Percentiles rank a stretch among this genome's conserved stretches.
Conservation (phyloP, 371 early-diverging fungal genomes). For the Apophysomyces elegans region DNA sequence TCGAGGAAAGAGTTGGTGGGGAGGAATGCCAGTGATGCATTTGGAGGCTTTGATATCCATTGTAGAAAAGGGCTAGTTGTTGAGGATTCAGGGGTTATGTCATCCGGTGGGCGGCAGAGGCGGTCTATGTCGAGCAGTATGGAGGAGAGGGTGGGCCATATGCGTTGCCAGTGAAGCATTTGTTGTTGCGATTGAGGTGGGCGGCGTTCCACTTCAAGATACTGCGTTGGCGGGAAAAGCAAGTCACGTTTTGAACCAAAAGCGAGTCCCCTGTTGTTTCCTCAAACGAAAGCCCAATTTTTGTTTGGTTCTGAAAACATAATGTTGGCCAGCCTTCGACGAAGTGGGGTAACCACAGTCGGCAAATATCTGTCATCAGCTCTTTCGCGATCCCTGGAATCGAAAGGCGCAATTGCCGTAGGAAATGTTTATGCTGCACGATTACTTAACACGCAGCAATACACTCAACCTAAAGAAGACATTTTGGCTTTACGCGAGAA, state of each 20-base stretch:
- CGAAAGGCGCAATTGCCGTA: neutral
- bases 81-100: too few species aligned
- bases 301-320: neutral
- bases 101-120: too few species aligned
- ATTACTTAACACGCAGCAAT: conserved; percentile 10
- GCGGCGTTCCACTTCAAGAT: too few species aligned
- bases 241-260: neutral
- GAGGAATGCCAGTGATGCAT: too few species aligned
- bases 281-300: neutral
- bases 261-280: neutral
- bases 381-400: neutral
- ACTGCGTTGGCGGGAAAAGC: too few species aligned
- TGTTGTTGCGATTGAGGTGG: too few species aligned
- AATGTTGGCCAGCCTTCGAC: conserved; percentile 8
- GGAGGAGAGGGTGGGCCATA: too few species aligned
- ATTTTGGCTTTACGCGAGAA: conserved; percentile 49
- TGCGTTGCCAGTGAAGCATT: too few species aligned
- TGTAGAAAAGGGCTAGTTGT: too few species aligned
- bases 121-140: too few species aligned
- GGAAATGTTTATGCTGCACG: neutral
- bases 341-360: conserved; percentile 5
- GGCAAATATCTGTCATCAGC: conserved; percentile 4
- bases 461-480: conserved; percentile 23
- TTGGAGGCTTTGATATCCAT: too few species aligned
- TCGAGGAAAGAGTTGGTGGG: too few species aligned